A percentile compares a stretch with the other conserved stretches of the same genome.
Evolutionary conservation across 2,329 filamentous ascomycete genomes (phyloP).

Genomic region (Penicillium oxalicum): DNA sequence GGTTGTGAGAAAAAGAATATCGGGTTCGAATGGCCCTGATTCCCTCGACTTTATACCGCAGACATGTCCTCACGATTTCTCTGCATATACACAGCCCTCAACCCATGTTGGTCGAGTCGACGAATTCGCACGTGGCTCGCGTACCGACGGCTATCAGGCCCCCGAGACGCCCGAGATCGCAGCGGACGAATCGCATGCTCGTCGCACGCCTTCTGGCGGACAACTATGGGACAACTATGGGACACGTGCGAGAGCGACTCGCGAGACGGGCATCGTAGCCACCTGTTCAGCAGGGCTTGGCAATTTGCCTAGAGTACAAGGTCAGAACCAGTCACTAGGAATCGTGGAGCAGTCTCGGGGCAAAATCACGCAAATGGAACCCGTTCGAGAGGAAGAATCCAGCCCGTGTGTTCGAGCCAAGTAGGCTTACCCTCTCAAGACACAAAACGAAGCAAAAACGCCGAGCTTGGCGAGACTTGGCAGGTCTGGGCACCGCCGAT

Average conservation of each 20-base stretch:
- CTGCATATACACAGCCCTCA: not conserved
- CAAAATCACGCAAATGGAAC: slow-evolving; percentile 10
- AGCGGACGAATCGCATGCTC: not conserved
- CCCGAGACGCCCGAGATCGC: not conserved
- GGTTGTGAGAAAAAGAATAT: not conserved
- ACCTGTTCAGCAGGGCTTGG: slow-evolving; percentile 8
- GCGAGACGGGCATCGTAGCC: slow-evolving; percentile 6
- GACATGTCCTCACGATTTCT: not conserved
- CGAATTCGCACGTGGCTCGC: not conserved
- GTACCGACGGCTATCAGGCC: not conserved
- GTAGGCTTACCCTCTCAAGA: no score
- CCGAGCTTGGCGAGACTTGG: slow-evolving; percentile 16
- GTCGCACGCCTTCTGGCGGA: not conserved
- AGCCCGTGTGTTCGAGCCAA: not conserved
- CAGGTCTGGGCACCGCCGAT: slow-evolving; percentile 7
- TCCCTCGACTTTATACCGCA: slow-evolving; percentile 1
- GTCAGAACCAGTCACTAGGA: slow-evolving; percentile 6
- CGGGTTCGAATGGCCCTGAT: not conserved
- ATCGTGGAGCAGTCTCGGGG: slow-evolving; percentile 5
- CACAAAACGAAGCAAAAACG: slow-evolving; percentile 10
- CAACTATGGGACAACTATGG: not conserved
- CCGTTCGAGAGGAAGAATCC: not conserved
- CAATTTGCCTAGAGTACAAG: slow-evolving; percentile 8
- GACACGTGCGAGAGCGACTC: slow-evolving; percentile 20
- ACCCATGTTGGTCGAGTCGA: not conserved